Base-by-base conservation (phyloP, 371 early-diverging fungal genomes). In the Mucor ambiguus region DNA sequence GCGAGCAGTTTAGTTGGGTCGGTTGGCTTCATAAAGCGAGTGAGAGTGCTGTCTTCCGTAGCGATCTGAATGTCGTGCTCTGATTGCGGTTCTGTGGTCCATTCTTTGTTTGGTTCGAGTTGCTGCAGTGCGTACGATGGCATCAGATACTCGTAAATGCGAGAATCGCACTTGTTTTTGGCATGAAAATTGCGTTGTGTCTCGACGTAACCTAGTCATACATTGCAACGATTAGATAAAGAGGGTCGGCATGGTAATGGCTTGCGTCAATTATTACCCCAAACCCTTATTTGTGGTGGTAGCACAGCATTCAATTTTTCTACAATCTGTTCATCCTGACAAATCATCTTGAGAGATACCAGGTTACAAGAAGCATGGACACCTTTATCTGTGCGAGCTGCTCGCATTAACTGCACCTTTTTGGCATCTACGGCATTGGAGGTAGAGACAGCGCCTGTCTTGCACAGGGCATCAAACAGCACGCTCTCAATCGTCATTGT, bases 381-480 rank as follows among this genome's bases (percentile, higher is more conserved):
- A 14, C 99, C 99, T 81, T 99, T 99, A 77, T 99, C 99, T 0
- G 99, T 99, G 29, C 99, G 85, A 4, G 98, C 99, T 4, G 96
- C 91, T 58, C 99, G 81, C 85, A 82, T 81, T 72, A 95, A 85
- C 48, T 81, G 68, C 61, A 94, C 92, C 20, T 95, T 95, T 68
- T 87, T 88, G 43, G 87, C 90, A 71, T 92, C 92, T 14, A 78
- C 75, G 0, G 94, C 78, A 62, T 96, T 96, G 24, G 86, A 88
- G 43, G 78, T 77, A 1, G 95, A 93, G 28, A 96, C 84, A 0
- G 90, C 92, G 4, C 90, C 93, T 3, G 90, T 88, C 54, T 82
- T 78, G 30, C 87, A 83, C 63, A 96, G 73, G 3, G 94, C 94
- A 52, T 87, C 83, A 76, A 93, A 93, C 16, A 96, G 71, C 4